These are phyloP conservation scores for Chenopodium suecicum DNA, from an alignment of 148 eudicot species.

Conservation along the genomic window DNA sequence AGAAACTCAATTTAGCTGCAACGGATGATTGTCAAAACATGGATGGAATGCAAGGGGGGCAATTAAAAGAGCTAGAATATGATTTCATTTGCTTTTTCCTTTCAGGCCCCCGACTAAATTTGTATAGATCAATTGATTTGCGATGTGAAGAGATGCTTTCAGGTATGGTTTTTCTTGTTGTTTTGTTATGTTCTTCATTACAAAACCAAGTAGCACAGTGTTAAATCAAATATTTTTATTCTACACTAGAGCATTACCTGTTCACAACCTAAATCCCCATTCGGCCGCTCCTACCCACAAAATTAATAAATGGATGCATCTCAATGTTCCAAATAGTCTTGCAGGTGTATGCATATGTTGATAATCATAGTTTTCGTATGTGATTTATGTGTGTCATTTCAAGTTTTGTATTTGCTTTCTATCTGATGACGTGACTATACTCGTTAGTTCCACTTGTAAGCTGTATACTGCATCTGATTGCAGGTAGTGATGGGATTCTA, in stretches of 20 bases:
- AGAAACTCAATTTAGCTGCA: constrained; percentile 34
- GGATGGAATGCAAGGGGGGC: constrained; percentile 37
- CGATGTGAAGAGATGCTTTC: constrained; percentile 96
- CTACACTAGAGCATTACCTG: neutral
- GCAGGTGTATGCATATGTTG: neutral
- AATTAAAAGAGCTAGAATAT: constrained; percentile 62
- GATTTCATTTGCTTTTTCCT: constrained; percentile 86
- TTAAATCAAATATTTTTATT: neutral
- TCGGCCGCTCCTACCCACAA: neutral
- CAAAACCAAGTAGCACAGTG: neutral
- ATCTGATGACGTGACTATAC: neutral
- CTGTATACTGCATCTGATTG: constrained; percentile 19
- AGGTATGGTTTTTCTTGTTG: constrained; percentile 38
- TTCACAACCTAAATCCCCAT: too few species aligned
- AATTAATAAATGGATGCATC: neutral
- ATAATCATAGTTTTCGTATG: neutral
- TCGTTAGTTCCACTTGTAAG: neutral
- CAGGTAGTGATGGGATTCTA: constrained; percentile 72
- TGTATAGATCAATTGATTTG: constrained; percentile 81
- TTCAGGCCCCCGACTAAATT: constrained; percentile 67
- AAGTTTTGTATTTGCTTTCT: neutral
- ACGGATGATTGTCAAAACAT: constrained; percentile 32
- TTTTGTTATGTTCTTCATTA: constrained; percentile 11
- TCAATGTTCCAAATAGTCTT: neutral
- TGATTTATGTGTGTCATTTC: neutral